Conservation (phyloP, 2,329 filamentous ascomycete genomes). For the Cercospora berteroae region DNA sequence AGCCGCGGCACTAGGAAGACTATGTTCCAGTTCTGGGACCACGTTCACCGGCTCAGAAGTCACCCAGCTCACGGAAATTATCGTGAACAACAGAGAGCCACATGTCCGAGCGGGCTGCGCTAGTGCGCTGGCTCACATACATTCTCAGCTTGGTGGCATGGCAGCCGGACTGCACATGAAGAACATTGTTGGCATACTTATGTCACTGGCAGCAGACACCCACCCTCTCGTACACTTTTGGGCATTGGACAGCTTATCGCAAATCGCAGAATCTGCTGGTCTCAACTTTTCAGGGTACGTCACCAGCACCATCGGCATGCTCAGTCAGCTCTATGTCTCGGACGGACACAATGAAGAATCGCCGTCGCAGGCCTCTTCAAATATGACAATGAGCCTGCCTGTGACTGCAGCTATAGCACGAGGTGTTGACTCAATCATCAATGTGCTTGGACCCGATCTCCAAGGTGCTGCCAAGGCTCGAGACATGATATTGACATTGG, state of each 20-base stretch:
- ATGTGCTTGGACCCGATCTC: slow-evolving; percentile 90
- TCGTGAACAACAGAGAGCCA: slow-evolving; percentile 89
- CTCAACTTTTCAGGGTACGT: slow-evolving; percentile 90
- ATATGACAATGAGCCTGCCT: slow-evolving; percentile 80
- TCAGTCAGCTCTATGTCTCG: slow-evolving; percentile 86
- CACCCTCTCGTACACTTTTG: slow-evolving; percentile 95
- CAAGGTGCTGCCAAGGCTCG: slow-evolving; percentile 90
- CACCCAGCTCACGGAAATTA: slow-evolving; percentile 88
- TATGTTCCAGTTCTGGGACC: slow-evolving; percentile 83
- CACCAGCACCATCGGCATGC: slow-evolving; percentile 85
- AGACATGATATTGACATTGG: slow-evolving; percentile 83
- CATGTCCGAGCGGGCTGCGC: slow-evolving; percentile 92
- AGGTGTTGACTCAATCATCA: slow-evolving; percentile 92
- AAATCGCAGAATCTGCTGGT: slow-evolving; percentile 87
- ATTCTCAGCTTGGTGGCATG: slow-evolving; percentile 95
- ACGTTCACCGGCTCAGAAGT: slow-evolving; percentile 86
- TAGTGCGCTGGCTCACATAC: slow-evolving; percentile 87
- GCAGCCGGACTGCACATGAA: slow-evolving; percentile 94
- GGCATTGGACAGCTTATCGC: slow-evolving; percentile 83
- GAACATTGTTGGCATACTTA: slow-evolving; percentile 95
- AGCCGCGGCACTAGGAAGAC: slow-evolving; percentile 77
- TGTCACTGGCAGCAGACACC: slow-evolving; percentile 93
- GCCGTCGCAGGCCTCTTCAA: slow-evolving; percentile 76
- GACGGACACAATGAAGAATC: slow-evolving; percentile 90
- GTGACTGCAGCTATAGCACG: slow-evolving; percentile 80